Base-by-base conservation (phyloP, 805 yeast genomes). In the Suhomyces prunicola region DNA sequence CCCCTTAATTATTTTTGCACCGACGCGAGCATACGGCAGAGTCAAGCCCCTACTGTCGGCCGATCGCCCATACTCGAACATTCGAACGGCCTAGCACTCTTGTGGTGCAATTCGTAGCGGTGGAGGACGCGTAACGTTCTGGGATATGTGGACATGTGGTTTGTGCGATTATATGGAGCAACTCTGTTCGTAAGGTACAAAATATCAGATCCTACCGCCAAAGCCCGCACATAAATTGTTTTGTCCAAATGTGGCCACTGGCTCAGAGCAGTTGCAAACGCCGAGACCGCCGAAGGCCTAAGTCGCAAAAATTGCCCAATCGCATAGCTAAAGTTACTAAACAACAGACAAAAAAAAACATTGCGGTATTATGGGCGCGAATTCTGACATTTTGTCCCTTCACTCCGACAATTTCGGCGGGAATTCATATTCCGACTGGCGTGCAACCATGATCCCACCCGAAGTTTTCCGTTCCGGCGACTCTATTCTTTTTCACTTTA, bases 401-500 rank as follows among this genome's bases (percentile, higher is more conserved):
- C 13, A 17, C 23, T 19, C 42, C 13, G 42, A 39, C 42, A 39
- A 15, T 17, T 39, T 39, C 13, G 36, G 42, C 42, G 42, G 42
- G 23, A 39, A 8, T 39, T 39, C 24, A 10, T 17, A 8, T 19
- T 12, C 42, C 23, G 42, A 39, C 42, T 17, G 17, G 42, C 42
- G 23, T 47, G 49, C 44, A 33, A 3, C 49, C 44, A 35, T 41
- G 49, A 33, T 47, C 31, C 46, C 49, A 47, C 49, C 49, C 49
- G 49, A 23, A 47, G 24, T 47, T 24, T 44, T 33, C 49, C 49
- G 46, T 23, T 12, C 46, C 31, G 31, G 17, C 46, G 44, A 41
- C 22, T 22, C 26, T 27, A 4, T 10, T 19, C 6, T 15, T 26
- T 23, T 46, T 9, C 10, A 17, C 6, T 33, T 31, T 46, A 31